Percentiles rank a stretch among this genome's conserved stretches.
Evolutionary conservation across 1,284 basidiomycete genomes (phyloP).

Genomic region (Moesziomyces antarcticus): DNA sequence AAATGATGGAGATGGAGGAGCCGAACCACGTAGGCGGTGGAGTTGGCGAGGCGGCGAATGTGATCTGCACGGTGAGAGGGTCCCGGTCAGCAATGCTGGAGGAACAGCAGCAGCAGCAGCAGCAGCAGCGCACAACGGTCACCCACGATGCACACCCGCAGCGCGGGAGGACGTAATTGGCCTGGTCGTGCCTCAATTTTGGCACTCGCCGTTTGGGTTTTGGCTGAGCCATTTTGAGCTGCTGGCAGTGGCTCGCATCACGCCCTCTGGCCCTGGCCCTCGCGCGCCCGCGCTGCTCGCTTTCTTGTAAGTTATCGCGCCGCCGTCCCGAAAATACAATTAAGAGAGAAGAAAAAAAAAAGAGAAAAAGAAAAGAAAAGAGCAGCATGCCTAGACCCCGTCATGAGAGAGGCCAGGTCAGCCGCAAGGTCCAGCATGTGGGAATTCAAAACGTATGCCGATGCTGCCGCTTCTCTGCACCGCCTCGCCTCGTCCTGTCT

Average conservation of each 20-base stretch:
- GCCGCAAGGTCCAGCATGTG: neutral
- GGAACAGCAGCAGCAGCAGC: too few species aligned
- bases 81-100: conserved; percentile 16
- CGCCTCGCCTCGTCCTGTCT: neutral
- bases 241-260: too few species aligned
- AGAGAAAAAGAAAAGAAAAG: conserved; percentile 1
- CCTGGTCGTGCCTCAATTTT: too few species aligned
- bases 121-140: neutral
- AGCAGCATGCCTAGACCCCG: neutral
- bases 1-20: neutral
- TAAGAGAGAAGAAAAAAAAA: neutral
- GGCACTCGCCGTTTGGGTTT: too few species aligned
- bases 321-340: too few species aligned
- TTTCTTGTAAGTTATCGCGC: neutral
- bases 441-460: neutral
- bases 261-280: too few species aligned
- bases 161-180: conserved; percentile 10
- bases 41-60: conserved; percentile 7
- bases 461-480: neutral
- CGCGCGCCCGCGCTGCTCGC: neutral
- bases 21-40: conserved; percentile 8
- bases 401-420: neutral
- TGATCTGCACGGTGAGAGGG: conserved; percentile 23
- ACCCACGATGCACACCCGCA: conserved; percentile 15
- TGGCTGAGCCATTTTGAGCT: too few species aligned